phyloP scores from a whole-genome alignment of 1,139 yeast genomes.

The Diutina siamensis region DNA sequence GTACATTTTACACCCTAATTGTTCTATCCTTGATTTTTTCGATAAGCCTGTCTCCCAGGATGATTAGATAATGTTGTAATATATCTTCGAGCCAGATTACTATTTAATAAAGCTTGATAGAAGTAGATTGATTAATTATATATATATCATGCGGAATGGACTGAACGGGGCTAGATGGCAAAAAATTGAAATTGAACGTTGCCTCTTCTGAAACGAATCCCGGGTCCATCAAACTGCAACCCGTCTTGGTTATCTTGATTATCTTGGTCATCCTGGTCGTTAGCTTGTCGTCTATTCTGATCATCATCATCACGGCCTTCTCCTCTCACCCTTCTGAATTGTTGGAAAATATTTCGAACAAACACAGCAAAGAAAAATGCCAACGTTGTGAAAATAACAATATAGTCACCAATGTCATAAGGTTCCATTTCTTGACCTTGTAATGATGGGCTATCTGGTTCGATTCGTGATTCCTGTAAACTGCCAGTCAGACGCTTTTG shows the following conservation, averaged over 20 bases:
- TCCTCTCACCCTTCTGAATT: slow-evolving; percentile 14
- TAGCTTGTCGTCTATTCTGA: slow-evolving; percentile 8
- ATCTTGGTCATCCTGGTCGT: not conserved
- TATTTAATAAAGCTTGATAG: no score
- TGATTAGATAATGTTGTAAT: not conserved
- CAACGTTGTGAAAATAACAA: slow-evolving; percentile 21
- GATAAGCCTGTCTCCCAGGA: slow-evolving; percentile 15
- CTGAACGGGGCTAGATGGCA: slow-evolving; percentile 20
- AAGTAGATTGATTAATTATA: no score
- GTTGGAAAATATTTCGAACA: slow-evolving; percentile 19
- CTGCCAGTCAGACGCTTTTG: not conserved
- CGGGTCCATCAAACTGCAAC: slow-evolving; percentile 9
- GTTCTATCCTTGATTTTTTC: slow-evolving; percentile 57
- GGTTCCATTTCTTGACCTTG: slow-evolving; percentile 18
- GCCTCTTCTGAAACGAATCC: slow-evolving; percentile 17
- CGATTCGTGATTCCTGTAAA: not conserved
- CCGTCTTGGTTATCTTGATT: slow-evolving; percentile 8
- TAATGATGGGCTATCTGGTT: slow-evolving; percentile 19
- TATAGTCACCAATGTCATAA: slow-evolving; percentile 23
- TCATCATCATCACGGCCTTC: slow-evolving; percentile 8
- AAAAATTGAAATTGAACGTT: slow-evolving; percentile 29
- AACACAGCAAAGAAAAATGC: slow-evolving; percentile 20
- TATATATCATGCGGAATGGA: no score
- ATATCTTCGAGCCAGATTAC: not conserved
- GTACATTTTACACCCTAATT: slow-evolving; percentile 84